Conservation (phyloP, 139 green algal species). For the Gonium pectorale region DNA sequence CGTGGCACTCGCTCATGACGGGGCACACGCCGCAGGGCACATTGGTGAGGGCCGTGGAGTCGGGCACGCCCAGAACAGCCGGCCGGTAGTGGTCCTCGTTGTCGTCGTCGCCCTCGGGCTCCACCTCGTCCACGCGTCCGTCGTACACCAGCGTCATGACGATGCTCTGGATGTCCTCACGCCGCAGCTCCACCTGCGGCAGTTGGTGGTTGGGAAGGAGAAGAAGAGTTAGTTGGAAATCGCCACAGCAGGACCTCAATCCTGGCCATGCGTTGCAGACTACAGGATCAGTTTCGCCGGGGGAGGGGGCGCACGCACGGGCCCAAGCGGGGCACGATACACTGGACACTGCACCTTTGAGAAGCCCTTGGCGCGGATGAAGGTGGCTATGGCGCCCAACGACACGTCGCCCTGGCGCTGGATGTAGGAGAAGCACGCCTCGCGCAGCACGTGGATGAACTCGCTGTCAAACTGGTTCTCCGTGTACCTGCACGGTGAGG, state of each 20-base stretch:
- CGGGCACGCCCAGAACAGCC: conserved; percentile 63
- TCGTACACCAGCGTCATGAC: conserved; percentile 87
- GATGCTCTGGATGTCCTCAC: conserved; percentile 81
- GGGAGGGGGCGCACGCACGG: no score
- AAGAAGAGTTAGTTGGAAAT: no score
- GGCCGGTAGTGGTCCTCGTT: conserved; percentile 51
- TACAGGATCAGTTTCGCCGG: no score
- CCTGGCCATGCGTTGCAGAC: no score
- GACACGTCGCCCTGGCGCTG: conserved; percentile 57
- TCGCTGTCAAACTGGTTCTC: conserved; percentile 90
- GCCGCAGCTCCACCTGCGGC: conserved; percentile 66
- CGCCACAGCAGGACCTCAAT: no score
- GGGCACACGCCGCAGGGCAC: conserved; percentile 93
- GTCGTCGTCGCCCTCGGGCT: conserved; percentile 40
- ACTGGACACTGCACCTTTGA: conserved; percentile 58
- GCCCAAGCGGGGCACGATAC: no score
- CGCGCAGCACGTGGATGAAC: conserved; percentile 85
- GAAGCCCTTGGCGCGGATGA: conserved; percentile 72
- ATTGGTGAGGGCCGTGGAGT: conserved; percentile 71
- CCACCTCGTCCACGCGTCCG: conserved; percentile 75
- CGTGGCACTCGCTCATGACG: conserved; percentile 82
- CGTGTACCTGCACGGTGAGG: conserved; percentile 94
- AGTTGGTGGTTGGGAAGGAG: background rate
- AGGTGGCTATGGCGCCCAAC: conserved; percentile 69
- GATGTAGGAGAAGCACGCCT: conserved; percentile 76